These are phyloP conservation scores for Blastobotrys elegans DNA, from an alignment of 1,139 yeast species.

Conservation along the genomic window DNA sequence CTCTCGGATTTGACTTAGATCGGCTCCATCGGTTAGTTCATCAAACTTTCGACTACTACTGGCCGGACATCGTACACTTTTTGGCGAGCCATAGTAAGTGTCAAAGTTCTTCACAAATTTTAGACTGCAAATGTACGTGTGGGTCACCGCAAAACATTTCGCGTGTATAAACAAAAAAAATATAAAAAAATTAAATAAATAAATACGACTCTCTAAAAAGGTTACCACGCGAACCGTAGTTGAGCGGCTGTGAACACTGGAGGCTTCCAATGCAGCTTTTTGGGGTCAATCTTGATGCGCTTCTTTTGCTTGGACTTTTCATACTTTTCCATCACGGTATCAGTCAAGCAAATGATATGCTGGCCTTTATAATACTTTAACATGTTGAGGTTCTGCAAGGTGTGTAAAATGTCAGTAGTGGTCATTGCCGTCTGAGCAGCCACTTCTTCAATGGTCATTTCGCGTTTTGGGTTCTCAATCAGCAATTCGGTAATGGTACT, in stretches of 20 bases:
- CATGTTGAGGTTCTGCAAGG: slow-evolving; percentile 85
- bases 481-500: slow-evolving; percentile 75
- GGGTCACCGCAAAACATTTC: too few relatives aligned
- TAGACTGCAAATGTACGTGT: too few relatives aligned
- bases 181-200: slow-evolving; percentile 5
- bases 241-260: slow-evolving; percentile 97
- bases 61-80: too few relatives aligned
- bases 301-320: slow-evolving; percentile 70
- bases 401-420: slow-evolving; percentile 89
- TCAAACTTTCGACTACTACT: too few relatives aligned
- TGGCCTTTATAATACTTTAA: slow-evolving; percentile 92
- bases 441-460: slow-evolving; percentile 88
- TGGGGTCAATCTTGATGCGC: slow-evolving; percentile 71
- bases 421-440: slow-evolving; percentile 89
- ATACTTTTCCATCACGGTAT: slow-evolving; percentile 71
- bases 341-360: slow-evolving; percentile 87
- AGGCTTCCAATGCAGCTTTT: slow-evolving; percentile 81
- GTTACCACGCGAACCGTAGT: slow-evolving; percentile 87
- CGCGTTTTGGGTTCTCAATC: slow-evolving; percentile 57
- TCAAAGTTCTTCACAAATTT: too few relatives aligned
- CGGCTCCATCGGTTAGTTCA: too few relatives aligned
- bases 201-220: not conserved
- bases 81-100: too few relatives aligned
- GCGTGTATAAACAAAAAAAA: not conserved
- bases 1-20: too few relatives aligned